Base-by-base conservation (phyloP, 2,329 filamentous ascomycete genomes). In the Talaromyces atroroseus region DNA sequence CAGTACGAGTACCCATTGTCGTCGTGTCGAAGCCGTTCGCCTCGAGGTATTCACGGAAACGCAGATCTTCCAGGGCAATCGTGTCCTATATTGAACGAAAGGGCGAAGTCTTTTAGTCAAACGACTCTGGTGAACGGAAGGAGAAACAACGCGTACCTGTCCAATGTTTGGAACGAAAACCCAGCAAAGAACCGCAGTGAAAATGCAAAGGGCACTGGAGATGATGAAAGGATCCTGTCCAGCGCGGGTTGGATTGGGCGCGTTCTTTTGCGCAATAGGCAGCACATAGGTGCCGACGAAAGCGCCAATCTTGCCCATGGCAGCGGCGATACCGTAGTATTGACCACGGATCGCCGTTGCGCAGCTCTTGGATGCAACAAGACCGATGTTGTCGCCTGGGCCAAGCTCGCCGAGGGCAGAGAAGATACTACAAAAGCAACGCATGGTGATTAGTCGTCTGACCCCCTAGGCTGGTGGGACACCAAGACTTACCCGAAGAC, bases 181-280 rank as follows among this genome's bases (percentile, higher is more conserved):
- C 8, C 87, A 75, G 1, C 83, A 82, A 26, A 92, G 69, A 10
- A 75, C 72, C 0, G 89, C 90, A 2, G 85, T 86, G 49, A 96
- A 76, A n/a, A 95, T 72, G 63, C 89, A 94, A 55, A 96, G 72
- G 23, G 82, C 78, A 40, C 86, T 88, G 1, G 86, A 86, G n/a
- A 96, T 89, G 71, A 85, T 96, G 75, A 96, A 96, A 0, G 91
- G 91, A 63, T 95, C 90, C 68, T 96, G 90, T 0, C 89, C 89
- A 5, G 80, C 78, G 20, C 82, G 79, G 20, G 81, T 74, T 0
- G 73, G 72, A 53, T 80, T 76, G 54, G 77, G 84, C 0, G 80
- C 80, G 51, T 84, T 78, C 24, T 78, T 74, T 59, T 77, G 72
- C 56, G 91, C 87, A 58, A 90, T 82, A 0, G 87, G 86, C 66